phyloP scores from a whole-genome alignment of 352 stramenopile genomes.

The Bremia lactucae region DNA sequence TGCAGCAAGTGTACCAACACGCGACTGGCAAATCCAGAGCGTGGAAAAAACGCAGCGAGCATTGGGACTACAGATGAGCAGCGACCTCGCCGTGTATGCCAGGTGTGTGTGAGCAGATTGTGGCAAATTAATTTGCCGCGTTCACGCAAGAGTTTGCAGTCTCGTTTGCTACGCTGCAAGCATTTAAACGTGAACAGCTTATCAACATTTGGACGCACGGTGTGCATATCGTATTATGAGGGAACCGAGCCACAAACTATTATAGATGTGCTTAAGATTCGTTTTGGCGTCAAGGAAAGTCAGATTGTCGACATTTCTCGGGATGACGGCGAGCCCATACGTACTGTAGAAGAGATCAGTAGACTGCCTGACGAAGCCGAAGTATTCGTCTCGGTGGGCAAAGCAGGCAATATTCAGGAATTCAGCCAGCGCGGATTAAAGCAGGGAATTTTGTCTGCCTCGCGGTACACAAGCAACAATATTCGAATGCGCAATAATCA shows the following conservation, averaged over 20 bases:
- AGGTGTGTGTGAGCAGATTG: slow-evolving; percentile 60
- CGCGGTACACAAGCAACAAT: slow-evolving; percentile 10
- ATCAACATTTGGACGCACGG: slow-evolving; percentile 63
- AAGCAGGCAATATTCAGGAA: slow-evolving; percentile 69
- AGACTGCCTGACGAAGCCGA: slow-evolving; percentile 49
- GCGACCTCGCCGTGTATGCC: slow-evolving; percentile 55
- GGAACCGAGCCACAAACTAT: slow-evolving; percentile 63
- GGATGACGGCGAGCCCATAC: slow-evolving; percentile 57
- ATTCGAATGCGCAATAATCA: slow-evolving; percentile 14
- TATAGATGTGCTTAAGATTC: slow-evolving; percentile 65
- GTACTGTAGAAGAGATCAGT: slow-evolving; percentile 29
- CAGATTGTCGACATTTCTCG: slow-evolving; percentile 72
- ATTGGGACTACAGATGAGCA: slow-evolving; percentile 34
- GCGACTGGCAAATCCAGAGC: slow-evolving; percentile 46
- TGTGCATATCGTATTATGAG: slow-evolving; percentile 77
- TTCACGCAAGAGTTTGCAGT: slow-evolving; percentile 46
- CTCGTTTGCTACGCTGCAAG: slow-evolving; percentile 40
- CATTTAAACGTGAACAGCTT: slow-evolving; percentile 71
- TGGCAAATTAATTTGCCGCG: slow-evolving; percentile 76
- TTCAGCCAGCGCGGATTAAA: slow-evolving; percentile 15
- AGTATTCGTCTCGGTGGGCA: slow-evolving; percentile 68
- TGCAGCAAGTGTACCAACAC: slow-evolving; percentile 81
- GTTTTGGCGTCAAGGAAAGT: slow-evolving; percentile 61
- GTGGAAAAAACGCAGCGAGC: slow-evolving; percentile 37
- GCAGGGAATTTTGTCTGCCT: slow-evolving; percentile 5